Conservation (phyloP, 2,329 filamentous ascomycete genomes). For the Talaromyces albobiverticillius region DNA sequence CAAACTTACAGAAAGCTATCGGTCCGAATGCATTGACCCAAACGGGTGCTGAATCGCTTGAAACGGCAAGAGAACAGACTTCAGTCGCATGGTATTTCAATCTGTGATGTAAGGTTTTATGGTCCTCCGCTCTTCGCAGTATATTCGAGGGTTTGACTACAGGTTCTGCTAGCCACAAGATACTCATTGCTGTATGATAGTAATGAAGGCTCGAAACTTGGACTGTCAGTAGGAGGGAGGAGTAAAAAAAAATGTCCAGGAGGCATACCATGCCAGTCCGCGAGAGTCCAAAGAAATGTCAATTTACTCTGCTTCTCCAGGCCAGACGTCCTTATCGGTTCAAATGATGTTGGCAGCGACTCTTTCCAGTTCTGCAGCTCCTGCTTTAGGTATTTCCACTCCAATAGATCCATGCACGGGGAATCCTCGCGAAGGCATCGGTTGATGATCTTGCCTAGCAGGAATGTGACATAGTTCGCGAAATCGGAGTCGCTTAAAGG, state of each 20-base stretch:
- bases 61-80: conserved; percentile 47
- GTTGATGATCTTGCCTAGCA: conserved; percentile 47
- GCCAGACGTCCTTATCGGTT: conserved; percentile 24
- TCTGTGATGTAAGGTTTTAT: conserved; percentile 16
- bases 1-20: conserved; percentile 42
- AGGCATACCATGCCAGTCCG: conserved; percentile 43
- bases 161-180: conserved; percentile 27
- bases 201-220: conserved; percentile 46
- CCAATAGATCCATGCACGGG: neutral
- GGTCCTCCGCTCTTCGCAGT: conserved; percentile 17
- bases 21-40: conserved; percentile 51
- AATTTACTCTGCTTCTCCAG: conserved; percentile 23
- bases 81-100: conserved; percentile 35
- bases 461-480: conserved; percentile 42
- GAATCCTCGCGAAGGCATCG: conserved; percentile 25
- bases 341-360: conserved; percentile 28
- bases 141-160: neutral
- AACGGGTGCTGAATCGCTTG: conserved; percentile 41
- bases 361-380: conserved; percentile 31
- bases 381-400: conserved; percentile 18
- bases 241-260: neutral
- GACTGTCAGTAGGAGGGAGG: neutral
- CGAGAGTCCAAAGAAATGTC: conserved; percentile 41
- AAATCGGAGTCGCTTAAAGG: conserved; percentile 28
- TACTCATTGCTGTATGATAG: conserved; percentile 35